Percentiles rank a stretch among this genome's conserved stretches.
Evolutionary conservation across 192 early-diverging fungal species (phyloP).

Genomic region (Radiomyces spectabilis): DNA sequence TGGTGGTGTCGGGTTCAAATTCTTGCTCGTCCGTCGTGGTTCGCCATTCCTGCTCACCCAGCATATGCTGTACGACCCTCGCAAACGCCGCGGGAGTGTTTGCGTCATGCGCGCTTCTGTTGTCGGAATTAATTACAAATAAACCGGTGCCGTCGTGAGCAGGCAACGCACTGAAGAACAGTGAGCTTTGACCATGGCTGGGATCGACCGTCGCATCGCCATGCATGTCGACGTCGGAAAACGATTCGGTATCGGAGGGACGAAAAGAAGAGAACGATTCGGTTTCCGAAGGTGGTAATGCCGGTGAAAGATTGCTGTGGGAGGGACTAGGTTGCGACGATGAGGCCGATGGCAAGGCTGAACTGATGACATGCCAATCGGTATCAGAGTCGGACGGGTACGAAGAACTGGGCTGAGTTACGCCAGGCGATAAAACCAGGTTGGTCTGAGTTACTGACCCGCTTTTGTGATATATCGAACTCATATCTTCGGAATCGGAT

Average conservation of each 20-base stretch:
- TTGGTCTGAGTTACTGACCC: neutral
- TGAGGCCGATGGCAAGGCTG: neutral
- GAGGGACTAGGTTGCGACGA: neutral
- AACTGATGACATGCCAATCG: slow-evolving; percentile 27
- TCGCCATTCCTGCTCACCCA: no score
- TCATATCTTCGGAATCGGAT: slow-evolving; percentile 15
- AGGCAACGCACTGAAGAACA: slow-evolving; percentile 11
- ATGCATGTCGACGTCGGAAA: slow-evolving; percentile 15
- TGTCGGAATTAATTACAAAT: slow-evolving; percentile 11
- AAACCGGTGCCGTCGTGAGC: slow-evolving; percentile 30
- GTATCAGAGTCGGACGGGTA: slow-evolving; percentile 15
- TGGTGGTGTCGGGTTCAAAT: neutral
- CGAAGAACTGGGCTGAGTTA: neutral
- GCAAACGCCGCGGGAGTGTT: neutral
- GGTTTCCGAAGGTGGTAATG: slow-evolving; percentile 17
- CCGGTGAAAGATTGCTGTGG: neutral
- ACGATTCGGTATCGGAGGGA: slow-evolving; percentile 19
- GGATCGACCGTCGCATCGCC: neutral
- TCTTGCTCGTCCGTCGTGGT: neutral
- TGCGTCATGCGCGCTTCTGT: neutral
- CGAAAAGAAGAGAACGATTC: slow-evolving; percentile 21
- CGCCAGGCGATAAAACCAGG: neutral
- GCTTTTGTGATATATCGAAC: no score
- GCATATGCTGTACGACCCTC: neutral
- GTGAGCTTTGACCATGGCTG: neutral